These are phyloP conservation scores for Calonectria honghensis DNA, from an alignment of 2,329 filamentous ascomycete genomes.

Conservation along the genomic window DNA sequence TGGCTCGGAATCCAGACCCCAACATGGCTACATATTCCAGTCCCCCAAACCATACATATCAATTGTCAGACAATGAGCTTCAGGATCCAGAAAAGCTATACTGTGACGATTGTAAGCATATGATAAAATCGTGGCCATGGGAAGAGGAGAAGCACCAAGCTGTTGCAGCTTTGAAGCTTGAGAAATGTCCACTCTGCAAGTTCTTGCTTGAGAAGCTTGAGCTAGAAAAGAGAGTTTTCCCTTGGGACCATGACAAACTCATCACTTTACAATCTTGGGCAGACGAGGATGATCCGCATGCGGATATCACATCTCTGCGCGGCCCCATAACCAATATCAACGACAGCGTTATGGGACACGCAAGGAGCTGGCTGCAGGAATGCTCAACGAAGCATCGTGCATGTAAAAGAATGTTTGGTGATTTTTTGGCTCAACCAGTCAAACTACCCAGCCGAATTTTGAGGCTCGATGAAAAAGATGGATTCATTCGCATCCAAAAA, in stretches of 20 bases:
- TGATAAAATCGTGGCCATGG: conserved; percentile 23
- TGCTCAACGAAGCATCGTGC: neutral
- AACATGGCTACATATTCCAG: neutral
- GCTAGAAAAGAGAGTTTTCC: neutral
- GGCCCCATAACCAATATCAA: conserved; percentile 11
- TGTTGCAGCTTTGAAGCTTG: neutral
- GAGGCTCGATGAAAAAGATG: neutral
- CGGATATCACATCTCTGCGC: neutral
- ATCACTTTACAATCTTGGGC: conserved; percentile 17
- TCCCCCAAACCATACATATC: neutral
- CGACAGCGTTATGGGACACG: neutral
- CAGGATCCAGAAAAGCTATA: neutral
- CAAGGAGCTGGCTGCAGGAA: neutral
- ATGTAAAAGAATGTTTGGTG: neutral
- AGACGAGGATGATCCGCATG: neutral
- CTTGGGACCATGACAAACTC: neutral
- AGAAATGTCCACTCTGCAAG: conserved; percentile 10
- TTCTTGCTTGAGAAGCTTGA: neutral
- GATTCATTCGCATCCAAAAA: neutral
- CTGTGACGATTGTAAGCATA: conserved; percentile 18
- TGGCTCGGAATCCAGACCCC: neutral
- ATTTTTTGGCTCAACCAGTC: neutral
- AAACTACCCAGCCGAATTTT: neutral
- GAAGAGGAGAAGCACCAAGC: conserved; percentile 15
- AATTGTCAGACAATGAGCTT: neutral